Base-by-base conservation (phyloP, 2,329 filamentous ascomycete species). In the Cercospora zeae-maydis region DNA sequence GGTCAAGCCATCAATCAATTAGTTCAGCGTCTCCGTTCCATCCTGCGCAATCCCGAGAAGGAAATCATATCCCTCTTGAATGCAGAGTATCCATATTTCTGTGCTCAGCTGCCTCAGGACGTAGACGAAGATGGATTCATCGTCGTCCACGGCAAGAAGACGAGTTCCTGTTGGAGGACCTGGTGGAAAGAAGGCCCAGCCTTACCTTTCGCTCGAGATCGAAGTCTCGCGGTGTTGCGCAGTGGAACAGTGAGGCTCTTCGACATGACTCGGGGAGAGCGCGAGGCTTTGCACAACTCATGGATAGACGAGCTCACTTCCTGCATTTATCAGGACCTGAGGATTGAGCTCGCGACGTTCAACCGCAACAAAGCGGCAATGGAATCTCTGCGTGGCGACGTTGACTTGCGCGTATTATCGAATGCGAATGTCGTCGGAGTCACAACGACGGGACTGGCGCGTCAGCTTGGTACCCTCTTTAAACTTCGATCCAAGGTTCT, bases 391-490 rank as follows among this genome's bases (percentile, higher is more conserved):
- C 57, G 65, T 4, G 62, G 56, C 1, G 78, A 81, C n/a, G n/a
- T 72, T 1, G 73, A 79, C 13, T 73, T 75, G n/a, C 71, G 79
- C 11, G 70, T 78, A 0, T 64, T 81, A 0, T 66, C 72, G 24
- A 67, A 73, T 21, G 82, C 82, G 0, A 74, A 83, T 4, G 77
- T 88, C 3, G 80, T 88, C 47, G 86, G 86, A 0, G 75, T 86
- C 1, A 88, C 86, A 0, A 88, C 86, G 0, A 84, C 82, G 0
- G 85, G 85, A 0, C 75, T 88, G 1, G 86, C 86, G 0, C 75
- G 76, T 19, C 81, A 84, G 14, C 72, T 85, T 0, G 73, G 78
- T 0, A 66, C 83, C 1, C 75, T 89, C 70, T 89, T 30, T 70
- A 88, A 3, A 86, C 84, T 71, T 10, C 39, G 14, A 2, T 67